Percentiles rank a stretch among this genome's conserved stretches.
These are phyloP conservation scores for Sarocladium kiliense DNA, from an alignment of 2,329 filamentous ascomycete species.

Conservation along the genomic window DNA sequence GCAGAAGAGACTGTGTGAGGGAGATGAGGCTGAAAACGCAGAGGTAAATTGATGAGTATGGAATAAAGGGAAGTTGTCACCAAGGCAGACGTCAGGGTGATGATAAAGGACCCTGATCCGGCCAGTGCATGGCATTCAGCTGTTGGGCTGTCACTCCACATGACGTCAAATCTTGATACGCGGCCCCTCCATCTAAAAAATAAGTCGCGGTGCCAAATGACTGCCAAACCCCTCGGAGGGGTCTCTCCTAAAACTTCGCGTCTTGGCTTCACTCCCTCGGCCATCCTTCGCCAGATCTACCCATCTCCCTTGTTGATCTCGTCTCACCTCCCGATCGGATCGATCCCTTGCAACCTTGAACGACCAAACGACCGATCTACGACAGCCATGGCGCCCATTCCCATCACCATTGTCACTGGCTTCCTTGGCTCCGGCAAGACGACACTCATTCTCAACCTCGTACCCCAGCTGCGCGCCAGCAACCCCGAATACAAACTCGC, in stretches of 20 bases:
- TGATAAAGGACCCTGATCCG: constrained; percentile 3
- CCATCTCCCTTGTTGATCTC: neutral
- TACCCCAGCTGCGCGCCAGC: constrained; percentile 77
- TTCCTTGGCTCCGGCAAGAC: constrained; percentile 97
- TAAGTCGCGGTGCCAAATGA: neutral
- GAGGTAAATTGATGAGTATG: neutral
- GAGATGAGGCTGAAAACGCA: neutral
- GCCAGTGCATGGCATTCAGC: neutral
- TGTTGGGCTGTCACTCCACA: constrained; percentile 9
- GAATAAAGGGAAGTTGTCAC: neutral
- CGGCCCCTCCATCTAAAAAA: constrained; percentile 3
- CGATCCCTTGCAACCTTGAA: neutral
- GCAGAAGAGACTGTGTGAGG: neutral
- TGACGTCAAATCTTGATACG: constrained; percentile 15
- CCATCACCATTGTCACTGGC: constrained; percentile 91
- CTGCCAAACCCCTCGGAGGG: neutral
- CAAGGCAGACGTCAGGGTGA: neutral
- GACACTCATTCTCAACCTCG: constrained; percentile 87
- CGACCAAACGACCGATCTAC: neutral
- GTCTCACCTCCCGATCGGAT: neutral
- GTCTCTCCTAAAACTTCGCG: neutral
- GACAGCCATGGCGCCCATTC: constrained; percentile 60
- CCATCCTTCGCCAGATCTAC: neutral
- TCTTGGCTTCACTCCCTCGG: neutral
- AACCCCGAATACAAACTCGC: constrained; percentile 78